Evolutionary conservation across 1,284 basidiomycete species (phyloP), one percentile per base, ranked within the genome.

Genomic region (Sphagnurus paluster): DNA sequence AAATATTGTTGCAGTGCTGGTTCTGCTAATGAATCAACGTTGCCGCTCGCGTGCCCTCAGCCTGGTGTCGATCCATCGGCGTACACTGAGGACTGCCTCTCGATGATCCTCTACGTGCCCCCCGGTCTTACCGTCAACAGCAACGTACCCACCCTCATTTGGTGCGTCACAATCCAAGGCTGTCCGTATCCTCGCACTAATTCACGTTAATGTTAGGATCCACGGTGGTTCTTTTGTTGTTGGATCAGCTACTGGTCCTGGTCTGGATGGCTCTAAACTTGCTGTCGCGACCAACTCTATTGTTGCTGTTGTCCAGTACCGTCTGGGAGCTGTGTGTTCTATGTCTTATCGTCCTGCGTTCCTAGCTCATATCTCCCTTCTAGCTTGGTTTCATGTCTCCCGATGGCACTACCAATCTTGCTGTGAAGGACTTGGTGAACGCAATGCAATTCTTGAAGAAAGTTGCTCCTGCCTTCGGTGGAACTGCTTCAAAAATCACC

Each of bases 291-390:
- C 90, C 2, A 74, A 82, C 39, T 83, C 90, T 3, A 83, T 96
- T 48, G 89, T 95, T n/a, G 82, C 87, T 10, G 82, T 91, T 13
- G 68, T 92, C 8, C 93, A 96, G 64, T 90, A 92, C 58, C 85
- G 93, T 20, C 74, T 96, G 6, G 93, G 90, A 44, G 81, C 82
- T 46, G 84, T 87, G 62, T 53, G 82, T 72, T 14, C 20, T 19
- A 19, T 43, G 50, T 35, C 13, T 37, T 47, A 21, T 36, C 9
- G 37, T 17, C 7, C 13, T 32, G 37, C 23, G 25, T 23, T 39
- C 38, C 34, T 13, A 45, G 17, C 16, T 40, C 33, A 14, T 38
- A 42, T 43, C 40, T 48, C 46, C 19, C 21, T 20, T 5, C 50
- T 42, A 87, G 84, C 75, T 93, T 38, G 90, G 88, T 1, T 84